Base-by-base conservation (phyloP, 257 asterid genomes). In the Solanum microdontum region DNA sequence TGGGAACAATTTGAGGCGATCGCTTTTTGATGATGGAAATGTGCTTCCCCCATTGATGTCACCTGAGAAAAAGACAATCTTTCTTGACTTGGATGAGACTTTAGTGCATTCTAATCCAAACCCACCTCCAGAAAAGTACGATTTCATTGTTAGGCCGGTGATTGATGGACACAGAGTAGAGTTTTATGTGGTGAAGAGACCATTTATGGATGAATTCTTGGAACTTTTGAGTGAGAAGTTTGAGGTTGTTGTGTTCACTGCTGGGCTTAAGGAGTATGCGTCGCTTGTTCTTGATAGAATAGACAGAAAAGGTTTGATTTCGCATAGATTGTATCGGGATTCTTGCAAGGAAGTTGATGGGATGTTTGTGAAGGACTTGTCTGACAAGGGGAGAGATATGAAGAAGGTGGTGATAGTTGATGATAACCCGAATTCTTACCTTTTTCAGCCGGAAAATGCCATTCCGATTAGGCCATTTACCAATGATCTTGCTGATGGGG, bases 1-100 rank as follows among this genome's bases (percentile, higher is more conserved):
- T 39, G 75, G 60, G 21, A 7, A 60, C 74, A 77, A 3, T 84
- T 86, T 88, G 60, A 88, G 90, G 19, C 39, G 89, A 48, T 69
- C 93, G 1, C 93, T 94, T 87, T 94, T 96, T 88, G 30, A 37
- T 17, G 94, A 90, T 0, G 88, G 77, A 15, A 88, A 9, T 34
- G 23, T 89, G 4, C 97, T 96, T 45, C 98, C 98, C 0, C 98
- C 95, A 0, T 15, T 87, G 33, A 36, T 55, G 45, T 80, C 90
- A 2, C 88, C 92, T 11, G 88, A 86, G 10, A 92, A 90, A 82
- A 94, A 89, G 85, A 97, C 98, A 0, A 83, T 95, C 1, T 94
- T 97, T 84, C 99, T 97, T 24, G 99, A 97, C 80, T 87, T 97
- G 82, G 99, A 97, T 77, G 99, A 97, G 70, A 97, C 99, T 1